Base-by-base conservation (phyloP, 139 green algal species). In the Chlorella sp. region DNA sequence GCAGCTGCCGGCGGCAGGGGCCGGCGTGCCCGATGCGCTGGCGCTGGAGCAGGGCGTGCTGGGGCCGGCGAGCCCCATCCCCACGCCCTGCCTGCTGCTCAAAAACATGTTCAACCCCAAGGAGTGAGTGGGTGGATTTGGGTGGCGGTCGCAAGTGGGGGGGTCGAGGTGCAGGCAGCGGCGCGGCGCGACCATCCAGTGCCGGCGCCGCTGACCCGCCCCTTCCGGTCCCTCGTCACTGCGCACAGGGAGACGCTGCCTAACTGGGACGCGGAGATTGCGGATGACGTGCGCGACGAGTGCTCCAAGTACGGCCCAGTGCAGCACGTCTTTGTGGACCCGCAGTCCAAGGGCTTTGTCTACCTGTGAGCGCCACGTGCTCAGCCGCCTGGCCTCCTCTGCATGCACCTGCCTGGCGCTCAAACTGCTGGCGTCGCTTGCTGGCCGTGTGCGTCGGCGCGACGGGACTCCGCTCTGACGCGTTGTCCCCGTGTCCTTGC, bases 101-200 rank as follows among this genome's bases (percentile, higher is more conserved):
- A 98, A 97, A 78, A 98, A 98, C 87, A 95, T 97, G 89, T 98
- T 98, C 76, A 81, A 94, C 77, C 87, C 94, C 8, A 64, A 46
- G 36, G 78, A 90, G 77, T 87, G 86, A 79, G 85, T 42, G 27
- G 27, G 43, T 1, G 69, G 46, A n/a, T n/a, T n/a, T n/a, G n/a
- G n/a, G n/a, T n/a, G n/a, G n/a, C n/a, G n/a, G n/a, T n/a, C n/a
- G n/a, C n/a, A n/a, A n/a, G n/a, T n/a, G n/a, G n/a, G n/a, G n/a
- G n/a, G n/a, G n/a, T n/a, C n/a, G n/a, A n/a, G n/a, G n/a, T n/a
- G n/a, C n/a, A n/a, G n/a, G n/a, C n/a, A n/a, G n/a, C n/a, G n/a
- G n/a, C n/a, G n/a, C n/a, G n/a, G n/a, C n/a, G n/a, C n/a, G n/a
- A n/a, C n/a, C n/a, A n/a, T n/a, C n/a, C n/a, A n/a, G n/a, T n/a